A percentile compares a stretch with the other conserved stretches of the same genome.
Conservation (phyloP, 345 rosid species). For the Eucalyptus curtisii region DNA sequence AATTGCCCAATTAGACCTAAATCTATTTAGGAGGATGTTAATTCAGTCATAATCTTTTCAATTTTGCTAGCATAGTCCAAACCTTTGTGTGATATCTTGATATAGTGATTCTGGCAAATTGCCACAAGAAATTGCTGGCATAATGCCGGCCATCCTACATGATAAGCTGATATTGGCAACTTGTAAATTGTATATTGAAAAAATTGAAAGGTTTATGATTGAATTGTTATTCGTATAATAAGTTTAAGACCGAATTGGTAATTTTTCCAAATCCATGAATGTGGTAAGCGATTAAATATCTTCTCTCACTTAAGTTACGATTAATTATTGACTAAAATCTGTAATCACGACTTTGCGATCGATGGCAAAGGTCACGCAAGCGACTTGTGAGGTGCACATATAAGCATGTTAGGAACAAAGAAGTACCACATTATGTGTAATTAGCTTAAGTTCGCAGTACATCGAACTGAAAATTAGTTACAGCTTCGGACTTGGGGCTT, state of each 20-base stretch:
- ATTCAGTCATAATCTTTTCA: fast-evolving
- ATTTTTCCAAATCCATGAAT: too few relatives aligned
- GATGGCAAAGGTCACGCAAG: background rate
- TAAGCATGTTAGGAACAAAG: background rate
- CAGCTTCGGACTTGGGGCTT: background rate
- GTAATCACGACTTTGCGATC: background rate
- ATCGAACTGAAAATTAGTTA: too few relatives aligned
- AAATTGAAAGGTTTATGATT: too few relatives aligned
- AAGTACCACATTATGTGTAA: too few relatives aligned
- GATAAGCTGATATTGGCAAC: background rate
- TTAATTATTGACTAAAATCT: too few relatives aligned
- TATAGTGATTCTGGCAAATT: too few relatives aligned
- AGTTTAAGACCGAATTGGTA: background rate
- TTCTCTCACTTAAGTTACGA: background rate
- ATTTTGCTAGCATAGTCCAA: background rate
- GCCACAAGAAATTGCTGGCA: too few relatives aligned
- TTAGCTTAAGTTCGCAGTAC: background rate
- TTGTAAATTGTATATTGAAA: too few relatives aligned
- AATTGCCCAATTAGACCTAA: background rate
- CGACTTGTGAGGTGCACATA: background rate
- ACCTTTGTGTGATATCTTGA: too few relatives aligned
- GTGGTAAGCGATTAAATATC: background rate
- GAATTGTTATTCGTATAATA: too few relatives aligned
- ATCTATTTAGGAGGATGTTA: too few relatives aligned
- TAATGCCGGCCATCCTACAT: background rate